Evolutionary conservation across 2,329 filamentous ascomycete genomes (phyloP).

Genomic region (Colletotrichum sp.): DNA sequence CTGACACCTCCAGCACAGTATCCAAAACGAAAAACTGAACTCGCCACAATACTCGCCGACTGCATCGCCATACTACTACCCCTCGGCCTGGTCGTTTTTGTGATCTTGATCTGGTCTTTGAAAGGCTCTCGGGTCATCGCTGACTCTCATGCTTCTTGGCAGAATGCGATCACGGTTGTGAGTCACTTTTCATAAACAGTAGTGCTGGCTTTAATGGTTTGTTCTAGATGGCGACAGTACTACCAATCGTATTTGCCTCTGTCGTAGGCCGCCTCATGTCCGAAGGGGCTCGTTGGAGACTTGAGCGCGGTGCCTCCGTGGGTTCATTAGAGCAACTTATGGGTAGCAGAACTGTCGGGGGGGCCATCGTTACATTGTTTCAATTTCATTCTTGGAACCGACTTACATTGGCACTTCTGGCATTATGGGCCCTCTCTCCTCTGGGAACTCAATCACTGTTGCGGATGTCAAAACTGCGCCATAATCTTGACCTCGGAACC

Average conservation of each 20-base stretch:
- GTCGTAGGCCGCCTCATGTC: conserved; percentile 29
- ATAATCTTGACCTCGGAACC: too few species aligned
- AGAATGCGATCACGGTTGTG: not conserved
- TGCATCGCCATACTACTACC: not conserved
- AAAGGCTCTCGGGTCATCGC: not conserved
- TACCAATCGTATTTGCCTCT: conserved; percentile 33
- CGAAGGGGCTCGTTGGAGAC: conserved; percentile 28
- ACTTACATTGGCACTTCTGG: conserved; percentile 25
- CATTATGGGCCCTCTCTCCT: conserved; percentile 33
- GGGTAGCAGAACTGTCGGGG: conserved; percentile 33
- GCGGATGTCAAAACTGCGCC: conserved; percentile 2
- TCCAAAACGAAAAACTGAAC: not conserved
- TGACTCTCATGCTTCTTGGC: not conserved
- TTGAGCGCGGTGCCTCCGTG: conserved; percentile 30
- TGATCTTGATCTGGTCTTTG: not conserved
- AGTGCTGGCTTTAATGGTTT: too few species aligned
- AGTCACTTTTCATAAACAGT: not conserved
- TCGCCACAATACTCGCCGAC: not conserved
- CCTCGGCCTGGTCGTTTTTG: not conserved
- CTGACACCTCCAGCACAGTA: not conserved
- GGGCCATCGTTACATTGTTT: conserved; percentile 27
- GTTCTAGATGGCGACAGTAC: conserved; percentile 24
- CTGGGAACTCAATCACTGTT: conserved; percentile 32
- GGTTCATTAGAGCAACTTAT: conserved; percentile 31
- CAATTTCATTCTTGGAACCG: conserved; percentile 28